Evolutionary conservation across 2,329 filamentous ascomycete species (phyloP), one percentile per base, ranked within the genome.

Genomic region (Chaetomiaceae sp.): DNA sequence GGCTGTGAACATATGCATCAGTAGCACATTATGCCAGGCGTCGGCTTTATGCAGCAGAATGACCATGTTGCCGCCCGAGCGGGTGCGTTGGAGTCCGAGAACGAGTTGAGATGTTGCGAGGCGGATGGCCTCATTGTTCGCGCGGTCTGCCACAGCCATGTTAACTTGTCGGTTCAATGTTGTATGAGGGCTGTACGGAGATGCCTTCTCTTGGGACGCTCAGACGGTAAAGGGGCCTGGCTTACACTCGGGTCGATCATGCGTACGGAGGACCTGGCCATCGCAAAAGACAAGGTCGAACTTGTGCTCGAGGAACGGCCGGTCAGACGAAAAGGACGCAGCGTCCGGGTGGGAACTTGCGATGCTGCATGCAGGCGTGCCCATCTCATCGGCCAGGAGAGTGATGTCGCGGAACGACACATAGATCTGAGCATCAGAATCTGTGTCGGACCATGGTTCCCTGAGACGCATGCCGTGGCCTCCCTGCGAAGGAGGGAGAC

Each of bases 1-100:
- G n/a, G 58, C 55, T 12, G 43, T 52, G 33, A 79, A 72, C 0
- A 49, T 56, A 12, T 64, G 55, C 9, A 79, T 35, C 0, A 71
- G 37, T 0, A 55, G 36, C 2, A 69, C 58, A 0, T 62, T 68
- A 12, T 64, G 46, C 64, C 63, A 69, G 0, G 53, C 53, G 43
- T 78, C 73, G 1, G 71, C 32, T 30, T 67, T 70, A 56, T 79
- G 74, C 2, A 79, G 55, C 0, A 79, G 65, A 0, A 75, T 54
- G 1, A 81, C 51, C 61, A 81, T 68, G 0, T 68, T 75, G 0
- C 75, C 76, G 0, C 73, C 74, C 0, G 60, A 56, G 3, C 57
- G 59, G 2, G 79, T 41, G 41, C 71, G 68, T 38, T 72, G 59
- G 0, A 79, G 63, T 0, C 67, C 70, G 1, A 79, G 54, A 6